phyloP scores from a whole-genome alignment of 371 early-diverging fungal species.

The Mucor indicus region DNA sequence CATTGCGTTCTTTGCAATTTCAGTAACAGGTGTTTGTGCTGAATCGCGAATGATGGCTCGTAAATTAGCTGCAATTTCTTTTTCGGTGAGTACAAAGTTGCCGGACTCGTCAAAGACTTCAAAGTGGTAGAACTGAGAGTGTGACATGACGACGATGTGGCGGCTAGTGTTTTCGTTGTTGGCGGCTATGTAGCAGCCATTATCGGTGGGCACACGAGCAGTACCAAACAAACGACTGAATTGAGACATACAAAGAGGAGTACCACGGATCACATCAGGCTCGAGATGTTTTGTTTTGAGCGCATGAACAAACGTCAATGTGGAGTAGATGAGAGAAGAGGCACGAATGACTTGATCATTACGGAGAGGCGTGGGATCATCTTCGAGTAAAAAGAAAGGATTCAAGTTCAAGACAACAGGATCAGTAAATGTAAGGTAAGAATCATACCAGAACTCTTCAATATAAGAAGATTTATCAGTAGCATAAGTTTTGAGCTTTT shows the following conservation, averaged over 20 bases:
- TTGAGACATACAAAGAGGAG: conserved; percentile 68
- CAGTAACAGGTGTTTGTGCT: conserved; percentile 29
- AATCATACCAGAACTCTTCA: conserved; percentile 58
- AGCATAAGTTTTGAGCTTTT: conserved; percentile 66
- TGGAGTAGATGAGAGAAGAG: conserved; percentile 50
- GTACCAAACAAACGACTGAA: conserved; percentile 62
- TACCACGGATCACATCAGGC: conserved; percentile 65
- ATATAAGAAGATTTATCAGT: conserved; percentile 54
- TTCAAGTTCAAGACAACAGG: conserved; percentile 52
- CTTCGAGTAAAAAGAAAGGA: conserved; percentile 52
- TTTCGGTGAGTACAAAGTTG: conserved; percentile 37
- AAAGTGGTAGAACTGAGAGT: conserved; percentile 66
- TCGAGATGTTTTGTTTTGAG: conserved; percentile 48
- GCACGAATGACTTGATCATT: conserved; percentile 52
- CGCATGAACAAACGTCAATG: conserved; percentile 51
- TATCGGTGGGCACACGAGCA: conserved; percentile 57
- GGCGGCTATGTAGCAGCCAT: conserved; percentile 51
- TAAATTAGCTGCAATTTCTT: conserved; percentile 48
- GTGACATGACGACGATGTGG: conserved; percentile 65
- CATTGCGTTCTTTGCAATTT: conserved; percentile 52
- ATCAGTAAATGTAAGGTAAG: conserved; percentile 44
- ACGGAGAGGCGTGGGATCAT: conserved; percentile 51
- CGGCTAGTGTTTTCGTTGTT: conserved; percentile 28
- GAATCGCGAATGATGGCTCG: conserved; percentile 44
- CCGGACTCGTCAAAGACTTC: conserved; percentile 61